A percentile compares a stretch with the other conserved stretches of the same genome.
Evolutionary conservation across 2,329 filamentous ascomycete genomes (phyloP).

Genomic region (Pseudopithomyces maydicus): DNA sequence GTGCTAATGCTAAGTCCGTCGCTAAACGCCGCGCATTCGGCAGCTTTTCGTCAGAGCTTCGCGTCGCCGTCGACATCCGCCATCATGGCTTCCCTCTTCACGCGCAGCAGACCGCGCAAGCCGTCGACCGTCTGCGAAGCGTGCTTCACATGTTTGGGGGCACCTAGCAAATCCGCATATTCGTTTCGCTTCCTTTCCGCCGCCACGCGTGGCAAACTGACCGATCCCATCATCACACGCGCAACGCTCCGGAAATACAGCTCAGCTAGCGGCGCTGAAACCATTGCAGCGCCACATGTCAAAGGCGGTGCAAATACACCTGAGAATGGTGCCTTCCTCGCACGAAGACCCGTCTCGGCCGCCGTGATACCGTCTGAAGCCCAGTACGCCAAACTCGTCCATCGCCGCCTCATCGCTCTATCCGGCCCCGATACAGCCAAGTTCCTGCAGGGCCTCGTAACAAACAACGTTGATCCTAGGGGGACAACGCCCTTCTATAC

Average conservation of each 20-base stretch:
- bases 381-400: slow-evolving; percentile 63
- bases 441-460: slow-evolving; percentile 88
- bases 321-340: slow-evolving; percentile 11
- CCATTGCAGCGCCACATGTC: not conserved
- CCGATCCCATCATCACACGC: not conserved
- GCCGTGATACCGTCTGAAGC: slow-evolving; percentile 42
- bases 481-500: slow-evolving; percentile 61
- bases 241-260: not conserved
- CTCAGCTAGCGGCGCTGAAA: slow-evolving; percentile 26
- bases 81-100: slow-evolving; percentile 17
- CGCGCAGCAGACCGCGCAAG: slow-evolving; percentile 4
- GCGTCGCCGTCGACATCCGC: not conserved
- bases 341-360: slow-evolving; percentile 22
- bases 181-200: slow-evolving; percentile 10
- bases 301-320: not conserved
- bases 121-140: slow-evolving; percentile 25
- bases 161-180: not conserved
- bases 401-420: slow-evolving; percentile 78
- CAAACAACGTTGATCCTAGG: slow-evolving; percentile 67
- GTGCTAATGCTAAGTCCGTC: not conserved
- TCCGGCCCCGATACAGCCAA: slow-evolving; percentile 78
- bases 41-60: slow-evolving; percentile 18
- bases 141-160: slow-evolving; percentile 18
- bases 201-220: not conserved
- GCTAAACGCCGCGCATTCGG: slow-evolving; percentile 24